phyloP scores from a whole-genome alignment of 2,329 filamentous ascomycete genomes.

The Fusarium subglutinans region DNA sequence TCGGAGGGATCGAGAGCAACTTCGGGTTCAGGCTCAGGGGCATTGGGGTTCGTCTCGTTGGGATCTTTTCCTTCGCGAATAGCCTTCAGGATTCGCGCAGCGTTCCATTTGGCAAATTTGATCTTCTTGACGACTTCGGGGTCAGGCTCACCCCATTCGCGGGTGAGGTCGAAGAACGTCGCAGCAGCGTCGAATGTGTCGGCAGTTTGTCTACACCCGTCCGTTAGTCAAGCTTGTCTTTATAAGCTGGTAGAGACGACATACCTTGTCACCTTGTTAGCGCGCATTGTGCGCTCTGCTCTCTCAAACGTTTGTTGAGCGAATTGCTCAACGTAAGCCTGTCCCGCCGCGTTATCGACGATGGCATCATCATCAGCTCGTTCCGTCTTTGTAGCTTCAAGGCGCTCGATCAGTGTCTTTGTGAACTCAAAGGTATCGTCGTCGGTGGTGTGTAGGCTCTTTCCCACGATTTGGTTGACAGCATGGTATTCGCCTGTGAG shows the following conservation, averaged over 20 bases:
- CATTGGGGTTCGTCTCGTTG: conserved; percentile 86
- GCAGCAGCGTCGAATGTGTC: conserved; percentile 93
- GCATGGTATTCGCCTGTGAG: conserved; percentile 85
- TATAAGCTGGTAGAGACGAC: neutral
- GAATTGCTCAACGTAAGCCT: conserved; percentile 95
- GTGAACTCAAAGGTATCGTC: conserved; percentile 84
- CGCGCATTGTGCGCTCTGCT: conserved; percentile 82
- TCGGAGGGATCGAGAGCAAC: conserved; percentile 69
- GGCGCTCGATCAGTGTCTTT: conserved; percentile 85
- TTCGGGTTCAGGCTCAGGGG: conserved; percentile 56
- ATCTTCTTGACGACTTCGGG: conserved; percentile 84
- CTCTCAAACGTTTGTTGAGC: conserved; percentile 86
- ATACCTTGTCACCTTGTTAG: conserved; percentile 84
- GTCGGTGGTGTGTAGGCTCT: conserved; percentile 80
- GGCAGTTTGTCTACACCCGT: conserved; percentile 77
- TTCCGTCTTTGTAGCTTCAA: conserved; percentile 71
- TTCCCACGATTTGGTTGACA: conserved; percentile 88
- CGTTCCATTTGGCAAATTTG: conserved; percentile 97
- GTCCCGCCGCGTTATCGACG: conserved; percentile 83
- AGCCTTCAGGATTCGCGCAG: conserved; percentile 87
- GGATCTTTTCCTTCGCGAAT: conserved; percentile 91
- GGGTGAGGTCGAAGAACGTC: conserved; percentile 88
- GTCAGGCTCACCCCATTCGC: conserved; percentile 82
- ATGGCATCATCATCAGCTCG: conserved; percentile 84
- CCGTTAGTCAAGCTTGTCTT: neutral